Evolutionary conservation across 345 rosid species (phyloP), one percentile per base, ranked within the genome.

Genomic region (Syzygium grande): DNA sequence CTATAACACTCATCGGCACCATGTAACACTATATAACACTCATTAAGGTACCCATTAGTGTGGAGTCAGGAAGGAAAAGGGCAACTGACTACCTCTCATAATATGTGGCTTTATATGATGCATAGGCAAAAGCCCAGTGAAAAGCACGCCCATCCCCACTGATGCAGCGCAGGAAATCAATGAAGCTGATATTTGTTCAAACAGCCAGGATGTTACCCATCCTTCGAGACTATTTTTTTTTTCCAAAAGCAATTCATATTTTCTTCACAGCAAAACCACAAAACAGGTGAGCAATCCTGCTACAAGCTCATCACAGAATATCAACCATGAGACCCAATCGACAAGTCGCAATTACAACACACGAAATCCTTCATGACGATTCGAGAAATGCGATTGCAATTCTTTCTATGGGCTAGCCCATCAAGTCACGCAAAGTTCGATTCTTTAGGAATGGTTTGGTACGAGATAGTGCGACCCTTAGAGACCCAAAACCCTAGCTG

Each of bases 191-290:
- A 34, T 21, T 73, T 73, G 0, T 38, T 73, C 80, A 73, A 38
- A 73, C 7, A 0, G 25, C 7, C 4, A 38, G 12, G 0, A 0
- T 17, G 14, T 0, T 38, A 38, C 14, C 80, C 38, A 73, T 38
- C 80, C 1, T 30, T 68, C 79, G 0, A 34, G 43, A 30, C 30
- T 8, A 30, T 65, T 0, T 30, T 65, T 0, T 65, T 34, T 29
- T 30, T 25, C 11, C 77, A 61, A 63, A 63, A 68, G 3, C 34
- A 34, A 19, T 0, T 17, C 23, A 68, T 23, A 73, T 34, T 2
- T 34, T 34, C 3, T 34, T 34, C 80, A 73, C 49, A 73, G 49
- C 2, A 73, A 73, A 73, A 34, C 49, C 80, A 73, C 25, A 9
- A 73, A 73, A 0, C 25, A 73, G n/a, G 49, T 73, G 14, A 10